Percentiles rank a stretch among this genome's conserved stretches.
phyloP scores from a whole-genome alignment of 768 basidiomycete genomes.

The Boletus barrowsii region DNA sequence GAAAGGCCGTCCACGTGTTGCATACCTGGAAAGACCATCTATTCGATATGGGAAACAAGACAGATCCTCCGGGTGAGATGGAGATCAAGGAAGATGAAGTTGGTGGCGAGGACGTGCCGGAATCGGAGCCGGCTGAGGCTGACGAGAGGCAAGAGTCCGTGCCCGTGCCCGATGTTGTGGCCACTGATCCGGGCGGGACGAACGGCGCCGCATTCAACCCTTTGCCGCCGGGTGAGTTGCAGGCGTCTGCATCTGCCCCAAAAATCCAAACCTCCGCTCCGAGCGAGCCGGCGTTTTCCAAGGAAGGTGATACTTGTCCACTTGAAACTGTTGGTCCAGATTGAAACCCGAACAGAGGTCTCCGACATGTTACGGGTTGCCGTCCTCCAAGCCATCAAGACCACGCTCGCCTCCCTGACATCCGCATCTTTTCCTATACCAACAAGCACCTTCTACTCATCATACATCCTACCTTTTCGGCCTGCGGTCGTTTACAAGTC shows the following conservation, averaged over 20 bases:
- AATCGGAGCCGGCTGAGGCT: conserved; percentile 7
- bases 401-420: conserved; percentile 45
- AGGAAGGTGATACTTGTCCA: conserved; percentile 25
- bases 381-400: conserved; percentile 63
- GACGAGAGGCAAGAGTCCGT: conserved; percentile 7
- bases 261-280: conserved; percentile 7
- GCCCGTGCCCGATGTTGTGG: conserved; percentile 8
- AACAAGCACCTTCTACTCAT: conserved; percentile 72
- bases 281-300: conserved; percentile 16
- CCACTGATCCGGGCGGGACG: conserved; percentile 18
- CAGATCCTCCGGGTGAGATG: conserved; percentile 48
- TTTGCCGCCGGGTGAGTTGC: conserved; percentile 10
- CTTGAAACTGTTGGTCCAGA: not conserved
- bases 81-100: conserved; percentile 21
- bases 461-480: conserved; percentile 74
- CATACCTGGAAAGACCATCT: conserved; percentile 78
- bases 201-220: conserved; percentile 18
- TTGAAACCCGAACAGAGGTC: conserved; percentile 19
- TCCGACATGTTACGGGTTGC: conserved; percentile 51
- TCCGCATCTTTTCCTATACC: conserved; percentile 67
- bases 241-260: not conserved
- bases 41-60: conserved; percentile 70
- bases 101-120: conserved; percentile 3
- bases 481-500: conserved; percentile 49
- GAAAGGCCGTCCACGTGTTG: conserved; percentile 71